Evolutionary conservation across 2,329 filamentous ascomycete genomes (phyloP).

Genomic region (Sordariomycetes sp.): DNA sequence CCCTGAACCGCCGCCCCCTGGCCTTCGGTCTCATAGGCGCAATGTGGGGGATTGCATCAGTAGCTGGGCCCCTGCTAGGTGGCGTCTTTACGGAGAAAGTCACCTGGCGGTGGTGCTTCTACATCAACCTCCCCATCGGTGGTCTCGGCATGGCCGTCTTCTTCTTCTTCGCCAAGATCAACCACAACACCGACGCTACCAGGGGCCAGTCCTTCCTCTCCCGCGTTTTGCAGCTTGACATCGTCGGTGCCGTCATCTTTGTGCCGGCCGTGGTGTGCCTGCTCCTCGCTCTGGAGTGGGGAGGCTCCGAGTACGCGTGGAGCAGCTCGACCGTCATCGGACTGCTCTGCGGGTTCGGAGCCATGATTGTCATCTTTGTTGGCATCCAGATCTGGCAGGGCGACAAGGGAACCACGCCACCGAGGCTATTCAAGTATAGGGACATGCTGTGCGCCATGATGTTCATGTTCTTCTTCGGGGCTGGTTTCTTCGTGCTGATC

Average conservation of each 20-base stretch:
- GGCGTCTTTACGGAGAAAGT: slow-evolving; percentile 16
- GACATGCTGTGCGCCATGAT: slow-evolving; percentile 22
- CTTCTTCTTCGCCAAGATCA: slow-evolving; percentile 34
- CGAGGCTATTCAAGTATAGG: slow-evolving; percentile 3
- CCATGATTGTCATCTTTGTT: slow-evolving; percentile 34
- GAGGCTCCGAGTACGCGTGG: slow-evolving; percentile 43
- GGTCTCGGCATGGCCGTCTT: slow-evolving; percentile 37
- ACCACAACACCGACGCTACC: slow-evolving; percentile 23
- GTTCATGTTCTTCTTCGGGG: slow-evolving; percentile 28
- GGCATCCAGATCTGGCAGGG: slow-evolving; percentile 5
- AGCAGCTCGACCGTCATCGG: slow-evolving; percentile 36
- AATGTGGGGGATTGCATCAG: slow-evolving; percentile 15
- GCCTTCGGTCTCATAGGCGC: slow-evolving; percentile 10
- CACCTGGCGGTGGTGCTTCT: slow-evolving; percentile 26
- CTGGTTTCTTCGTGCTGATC: slow-evolving; percentile 33
- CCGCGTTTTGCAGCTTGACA: slow-evolving; percentile 26
- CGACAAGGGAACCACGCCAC: slow-evolving; percentile 4
- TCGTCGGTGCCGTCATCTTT: slow-evolving; percentile 38
- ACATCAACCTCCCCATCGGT: slow-evolving; percentile 36
- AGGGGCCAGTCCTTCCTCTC: slow-evolving; percentile 19
- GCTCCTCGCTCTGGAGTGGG: slow-evolving; percentile 48
- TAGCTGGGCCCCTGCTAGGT: slow-evolving; percentile 15
- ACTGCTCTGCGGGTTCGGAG: slow-evolving; percentile 37
- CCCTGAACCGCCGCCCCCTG: slow-evolving; percentile 9
- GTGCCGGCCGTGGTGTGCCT: slow-evolving; percentile 43